These are phyloP conservation scores for Rhodotorula sp. DNA, from an alignment of 1,284 basidiomycete genomes.

Conservation along the genomic window DNA sequence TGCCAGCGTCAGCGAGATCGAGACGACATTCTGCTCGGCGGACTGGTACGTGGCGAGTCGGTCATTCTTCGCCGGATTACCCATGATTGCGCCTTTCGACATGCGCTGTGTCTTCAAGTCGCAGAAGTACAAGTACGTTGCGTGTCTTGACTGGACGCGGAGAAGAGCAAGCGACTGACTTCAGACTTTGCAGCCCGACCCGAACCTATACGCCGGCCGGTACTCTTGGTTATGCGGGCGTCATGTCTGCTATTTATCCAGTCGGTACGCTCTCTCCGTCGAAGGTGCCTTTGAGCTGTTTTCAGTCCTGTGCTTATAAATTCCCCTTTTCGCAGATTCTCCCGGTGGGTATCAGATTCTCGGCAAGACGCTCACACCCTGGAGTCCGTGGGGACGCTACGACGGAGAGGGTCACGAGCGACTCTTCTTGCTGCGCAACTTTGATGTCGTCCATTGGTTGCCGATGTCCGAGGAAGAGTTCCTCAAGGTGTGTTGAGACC, in stretches of 20 bases:
- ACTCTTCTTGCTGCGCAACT: constrained; percentile 56
- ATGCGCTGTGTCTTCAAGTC: constrained; percentile 38
- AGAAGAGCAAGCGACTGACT: neutral
- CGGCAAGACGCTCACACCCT: constrained; percentile 55
- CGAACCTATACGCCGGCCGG: constrained; percentile 49
- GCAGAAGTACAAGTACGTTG: constrained; percentile 50
- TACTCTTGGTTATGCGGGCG: constrained; percentile 44
- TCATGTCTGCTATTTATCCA: constrained; percentile 63
- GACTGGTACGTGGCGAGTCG: constrained; percentile 47
- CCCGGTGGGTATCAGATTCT: constrained; percentile 67
- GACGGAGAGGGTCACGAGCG: constrained; percentile 12
- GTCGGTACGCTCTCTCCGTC: neutral
- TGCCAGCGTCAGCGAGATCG: constrained; percentile 24
- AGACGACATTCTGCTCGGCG: constrained; percentile 11
- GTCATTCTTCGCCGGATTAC: constrained; percentile 33
- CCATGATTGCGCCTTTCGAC: constrained; percentile 32
- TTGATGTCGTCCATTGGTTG: constrained; percentile 60
- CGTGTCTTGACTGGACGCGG: neutral
- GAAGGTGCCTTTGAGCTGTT: neutral
- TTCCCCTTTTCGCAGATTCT: constrained; percentile 49
- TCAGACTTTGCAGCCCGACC: constrained; percentile 40
- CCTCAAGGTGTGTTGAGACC: constrained; percentile 2
- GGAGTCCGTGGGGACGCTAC: constrained; percentile 47
- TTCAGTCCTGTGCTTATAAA: neutral
- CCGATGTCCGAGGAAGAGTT: constrained; percentile 44